These are phyloP conservation scores for Penicillium thymicola DNA, from an alignment of 2,329 filamentous ascomycete species.

Conservation along the genomic window DNA sequence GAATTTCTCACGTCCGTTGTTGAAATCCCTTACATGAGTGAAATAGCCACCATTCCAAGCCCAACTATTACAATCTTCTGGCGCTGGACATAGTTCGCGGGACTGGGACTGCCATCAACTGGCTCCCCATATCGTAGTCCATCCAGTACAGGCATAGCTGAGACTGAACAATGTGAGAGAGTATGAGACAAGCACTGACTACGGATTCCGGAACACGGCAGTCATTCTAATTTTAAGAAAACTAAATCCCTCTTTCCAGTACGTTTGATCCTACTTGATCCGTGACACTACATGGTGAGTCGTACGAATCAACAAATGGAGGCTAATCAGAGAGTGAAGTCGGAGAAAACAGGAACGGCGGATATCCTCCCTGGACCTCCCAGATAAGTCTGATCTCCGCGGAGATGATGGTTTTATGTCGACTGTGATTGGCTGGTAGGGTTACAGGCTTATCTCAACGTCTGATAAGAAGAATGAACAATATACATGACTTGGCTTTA, in stretches of 20 bases:
- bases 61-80: conserved; percentile 80
- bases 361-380: neutral
- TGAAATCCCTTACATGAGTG: conserved; percentile 68
- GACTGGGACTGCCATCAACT: conserved; percentile 19
- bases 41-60: conserved; percentile 86
- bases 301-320: neutral
- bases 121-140: conserved; percentile 24
- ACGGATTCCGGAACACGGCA: conserved; percentile 1
- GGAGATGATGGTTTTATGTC: conserved; percentile 11
- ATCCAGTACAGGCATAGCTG: conserved; percentile 32
- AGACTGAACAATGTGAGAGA: neutral
- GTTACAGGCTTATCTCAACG: conserved; percentile 3
- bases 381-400: conserved; percentile 14
- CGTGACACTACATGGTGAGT: neutral
- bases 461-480: conserved; percentile 2
- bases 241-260: neutral
- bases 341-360: conserved; percentile 12
- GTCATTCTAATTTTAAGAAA: conserved; percentile 11
- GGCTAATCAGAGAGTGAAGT: neutral
- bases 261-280: neutral
- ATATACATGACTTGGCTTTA: neutral
- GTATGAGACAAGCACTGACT: neutral
- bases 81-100: conserved; percentile 14
- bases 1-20: conserved; percentile 18
- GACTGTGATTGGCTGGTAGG: conserved; percentile 9